phyloP scores from a whole-genome alignment of 495 filamentous ascomycete genomes.

The Lindgomyces ingoldianus region DNA sequence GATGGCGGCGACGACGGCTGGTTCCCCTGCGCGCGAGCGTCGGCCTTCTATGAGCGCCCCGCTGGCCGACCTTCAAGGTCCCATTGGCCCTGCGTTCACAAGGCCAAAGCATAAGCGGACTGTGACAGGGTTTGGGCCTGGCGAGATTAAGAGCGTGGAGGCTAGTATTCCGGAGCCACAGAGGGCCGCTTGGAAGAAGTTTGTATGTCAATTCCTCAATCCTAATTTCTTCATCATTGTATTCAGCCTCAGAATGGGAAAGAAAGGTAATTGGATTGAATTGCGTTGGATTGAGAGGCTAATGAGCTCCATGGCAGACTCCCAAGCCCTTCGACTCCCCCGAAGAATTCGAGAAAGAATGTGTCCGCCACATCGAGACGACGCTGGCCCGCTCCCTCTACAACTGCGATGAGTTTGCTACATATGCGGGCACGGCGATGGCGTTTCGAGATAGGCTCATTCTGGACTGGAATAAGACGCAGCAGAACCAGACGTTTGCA shows the following conservation, averaged over 20 bases:
- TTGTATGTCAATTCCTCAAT: constrained; percentile 51
- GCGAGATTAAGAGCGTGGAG: constrained; percentile 92
- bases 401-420: constrained; percentile 95
- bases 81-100: constrained; percentile 66
- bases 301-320: constrained; percentile 47
- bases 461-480: constrained; percentile 95
- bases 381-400: constrained; percentile 93
- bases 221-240: constrained; percentile 12
- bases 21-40: constrained; percentile 55
- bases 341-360: constrained; percentile 73
- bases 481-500: constrained; percentile 86
- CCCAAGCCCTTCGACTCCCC: constrained; percentile 71
- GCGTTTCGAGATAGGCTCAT: constrained; percentile 92
- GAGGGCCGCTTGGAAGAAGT: constrained; percentile 85
- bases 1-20: constrained; percentile 30
- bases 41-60: constrained; percentile 78
- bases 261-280: not conserved
- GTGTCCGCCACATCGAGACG: constrained; percentile 93
- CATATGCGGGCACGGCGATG: constrained; percentile 85
- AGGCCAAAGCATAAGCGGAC: constrained; percentile 95
- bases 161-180: constrained; percentile 85
- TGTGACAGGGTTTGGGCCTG: constrained; percentile 83
- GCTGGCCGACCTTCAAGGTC: constrained; percentile 77
- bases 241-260: not conserved
- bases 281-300: not conserved